These are phyloP conservation scores for Colletotrichum echinochloae DNA, from an alignment of 2,329 filamentous ascomycete genomes.

Conservation along the genomic window DNA sequence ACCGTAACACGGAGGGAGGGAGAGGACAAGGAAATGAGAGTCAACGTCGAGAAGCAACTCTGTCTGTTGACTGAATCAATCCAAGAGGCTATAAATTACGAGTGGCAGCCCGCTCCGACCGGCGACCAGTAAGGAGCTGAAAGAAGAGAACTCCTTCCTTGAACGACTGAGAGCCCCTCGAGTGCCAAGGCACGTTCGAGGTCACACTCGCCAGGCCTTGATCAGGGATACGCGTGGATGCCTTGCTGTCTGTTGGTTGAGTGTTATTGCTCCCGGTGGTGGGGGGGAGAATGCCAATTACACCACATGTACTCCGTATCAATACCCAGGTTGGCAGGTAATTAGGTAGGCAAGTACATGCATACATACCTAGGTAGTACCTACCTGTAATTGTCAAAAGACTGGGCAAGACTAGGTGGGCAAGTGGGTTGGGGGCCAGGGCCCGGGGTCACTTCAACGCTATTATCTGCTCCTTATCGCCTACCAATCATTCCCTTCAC, in stretches of 20 bases:
- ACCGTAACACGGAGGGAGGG: background rate
- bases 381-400: background rate
- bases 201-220: background rate
- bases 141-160: conserved; percentile 15
- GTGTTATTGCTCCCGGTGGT: conserved; percentile 9
- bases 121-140: conserved; percentile 11
- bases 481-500: conserved; percentile 39
- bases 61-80: background rate
- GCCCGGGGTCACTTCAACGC: background rate
- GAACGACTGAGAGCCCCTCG: background rate
- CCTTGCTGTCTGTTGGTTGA: conserved; percentile 31
- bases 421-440: too few relatives aligned
- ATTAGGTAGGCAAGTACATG: too few relatives aligned
- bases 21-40: conserved; percentile 8
- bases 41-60: conserved; percentile 1
- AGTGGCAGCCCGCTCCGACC: background rate
- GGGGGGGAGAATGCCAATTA: conserved; percentile 10
- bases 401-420: conserved; percentile 10
- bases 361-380: too few relatives aligned
- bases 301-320: background rate
- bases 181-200: background rate
- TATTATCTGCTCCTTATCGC: conserved; percentile 36
- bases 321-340: background rate
- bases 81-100: conserved; percentile 1
- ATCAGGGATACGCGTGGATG: conserved; percentile 23